Percentiles rank a stretch among this genome's conserved stretches.
Conservation (phyloP, 257 asterid genomes). For the Ehretia macrophylla region DNA sequence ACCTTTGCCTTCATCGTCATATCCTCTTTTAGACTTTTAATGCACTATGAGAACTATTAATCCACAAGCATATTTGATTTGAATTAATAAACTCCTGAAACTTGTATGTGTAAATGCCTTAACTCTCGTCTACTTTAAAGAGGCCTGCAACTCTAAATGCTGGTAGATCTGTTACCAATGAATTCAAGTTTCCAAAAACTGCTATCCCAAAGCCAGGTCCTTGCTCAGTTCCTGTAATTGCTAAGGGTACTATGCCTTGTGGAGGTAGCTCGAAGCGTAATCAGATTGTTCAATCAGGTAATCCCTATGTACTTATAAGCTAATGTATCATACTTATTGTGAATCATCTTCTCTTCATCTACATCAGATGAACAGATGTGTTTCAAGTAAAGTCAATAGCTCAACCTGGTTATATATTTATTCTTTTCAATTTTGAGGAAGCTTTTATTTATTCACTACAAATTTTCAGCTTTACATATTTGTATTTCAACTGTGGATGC, state of each 20-base stretch:
- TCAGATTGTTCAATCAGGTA: conserved; percentile 61
- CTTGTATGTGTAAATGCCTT: conserved; percentile 39
- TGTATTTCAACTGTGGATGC: conserved; percentile 22
- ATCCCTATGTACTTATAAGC: conserved; percentile 14
- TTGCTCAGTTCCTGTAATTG: conserved; percentile 31
- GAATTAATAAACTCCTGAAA: conserved; percentile 4
- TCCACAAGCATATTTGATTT: conserved; percentile 11
- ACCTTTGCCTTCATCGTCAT: conserved; percentile 62
- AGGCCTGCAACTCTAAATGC: conserved; percentile 57
- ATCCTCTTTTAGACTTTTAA: conserved; percentile 45
- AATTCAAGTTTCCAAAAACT: conserved; percentile 53
- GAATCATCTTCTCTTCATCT: conserved; percentile 1
- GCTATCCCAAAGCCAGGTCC: conserved; percentile 50
- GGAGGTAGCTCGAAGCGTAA: conserved; percentile 39
- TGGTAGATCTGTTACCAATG: conserved; percentile 48
- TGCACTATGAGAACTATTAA: conserved; percentile 3
- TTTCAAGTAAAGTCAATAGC: conserved; percentile 6
- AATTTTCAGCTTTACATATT: background rate
- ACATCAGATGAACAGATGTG: background rate
- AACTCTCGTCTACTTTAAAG: conserved; percentile 51
- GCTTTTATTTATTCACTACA: conserved; percentile 1
- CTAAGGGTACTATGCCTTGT: conserved; percentile 34
- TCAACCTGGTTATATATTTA: conserved; percentile 5
- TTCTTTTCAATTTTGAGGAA: conserved; percentile 12
- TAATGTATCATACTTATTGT: background rate